Percentiles rank a stretch among this genome's conserved stretches.
Conservation (phyloP, 345 rosid species). For the Eucalyptus regnans region DNA sequence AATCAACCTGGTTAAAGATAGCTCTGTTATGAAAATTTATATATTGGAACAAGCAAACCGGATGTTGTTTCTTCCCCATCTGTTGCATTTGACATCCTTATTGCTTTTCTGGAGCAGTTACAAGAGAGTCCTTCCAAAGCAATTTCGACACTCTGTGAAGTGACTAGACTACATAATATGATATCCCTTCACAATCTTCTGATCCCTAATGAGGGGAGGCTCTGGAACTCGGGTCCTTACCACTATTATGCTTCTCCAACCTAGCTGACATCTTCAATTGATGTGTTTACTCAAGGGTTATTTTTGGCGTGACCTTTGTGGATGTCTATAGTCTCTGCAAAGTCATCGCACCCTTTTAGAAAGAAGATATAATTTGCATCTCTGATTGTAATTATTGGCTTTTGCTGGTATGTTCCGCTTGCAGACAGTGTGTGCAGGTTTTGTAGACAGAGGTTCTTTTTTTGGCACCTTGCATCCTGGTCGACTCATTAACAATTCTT, state of each 20-base stretch:
- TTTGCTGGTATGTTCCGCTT: neutral
- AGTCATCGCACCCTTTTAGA: neutral
- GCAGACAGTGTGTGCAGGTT: neutral
- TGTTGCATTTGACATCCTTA: neutral
- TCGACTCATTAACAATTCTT: neutral
- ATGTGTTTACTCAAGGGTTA: neutral
- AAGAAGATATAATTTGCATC: neutral
- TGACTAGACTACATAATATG: neutral
- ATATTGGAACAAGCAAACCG: neutral
- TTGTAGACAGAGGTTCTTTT: neutral
- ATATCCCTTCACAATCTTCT: neutral
- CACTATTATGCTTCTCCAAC: neutral
- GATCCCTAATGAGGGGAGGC: neutral
- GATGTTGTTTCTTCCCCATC: neutral
- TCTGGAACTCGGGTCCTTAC: neutral
- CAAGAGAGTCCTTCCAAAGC: neutral
- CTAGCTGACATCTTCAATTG: neutral
- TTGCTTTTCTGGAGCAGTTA: neutral
- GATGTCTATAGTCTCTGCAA: neutral
- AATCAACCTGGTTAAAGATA: neutral
- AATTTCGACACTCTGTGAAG: neutral
- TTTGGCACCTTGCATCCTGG: neutral
- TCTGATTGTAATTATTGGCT: neutral
- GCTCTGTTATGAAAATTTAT: neutral
- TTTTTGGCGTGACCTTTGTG: neutral